Evolutionary conservation across 2,329 filamentous ascomycete genomes (phyloP), one percentile per base, ranked within the genome.

Genomic region (Nemania sp.): DNA sequence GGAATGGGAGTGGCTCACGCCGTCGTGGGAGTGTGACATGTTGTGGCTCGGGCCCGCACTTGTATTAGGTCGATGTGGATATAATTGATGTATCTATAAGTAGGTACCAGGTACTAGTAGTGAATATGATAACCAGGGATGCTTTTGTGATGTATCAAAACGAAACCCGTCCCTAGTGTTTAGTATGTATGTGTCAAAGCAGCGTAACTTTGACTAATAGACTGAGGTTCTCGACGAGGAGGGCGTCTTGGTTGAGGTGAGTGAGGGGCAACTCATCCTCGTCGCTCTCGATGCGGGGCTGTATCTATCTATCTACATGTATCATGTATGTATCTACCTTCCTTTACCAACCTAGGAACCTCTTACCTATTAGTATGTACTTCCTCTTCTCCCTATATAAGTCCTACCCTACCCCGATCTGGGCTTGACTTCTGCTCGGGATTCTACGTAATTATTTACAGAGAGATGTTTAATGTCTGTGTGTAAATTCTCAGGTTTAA

Each of bases 1-100:
- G 17, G 82, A 80, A 64, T 80, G 79, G 3, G 63, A 61, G 73
- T 80, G 77, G 48, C 69, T 68, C 42, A 70, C 72, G 55, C 80
- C 80, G 60, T 80, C 80, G 58, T 48, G 46, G 5, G 83, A 80
- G 72, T 87, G 78, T 35, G 76, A 72, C 75, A 78, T n/a, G n/a
- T 78, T 56, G 56, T 65, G 66, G 43, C 43, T 46, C 11, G 20
- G 20, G 43, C 25, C 10, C 7, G 35, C 15, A 39, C 11, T 39
- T n/a, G n/a, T n/a, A n/a, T n/a, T n/a, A n/a, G n/a, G 11, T 39
- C 15, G 10, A 13, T 39, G 11, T n/a, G 35, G 35, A 29, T 39
- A 39, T 39, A 39, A n/a, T 35, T 35, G 34, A 35, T 35, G 34
- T 7, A 13, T 35, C 13, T 35, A 35, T 35, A 7, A 7, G 7